These are phyloP conservation scores for Colletotrichum tropicicola DNA, from an alignment of 2,329 filamentous ascomycete species.

Conservation along the genomic window DNA sequence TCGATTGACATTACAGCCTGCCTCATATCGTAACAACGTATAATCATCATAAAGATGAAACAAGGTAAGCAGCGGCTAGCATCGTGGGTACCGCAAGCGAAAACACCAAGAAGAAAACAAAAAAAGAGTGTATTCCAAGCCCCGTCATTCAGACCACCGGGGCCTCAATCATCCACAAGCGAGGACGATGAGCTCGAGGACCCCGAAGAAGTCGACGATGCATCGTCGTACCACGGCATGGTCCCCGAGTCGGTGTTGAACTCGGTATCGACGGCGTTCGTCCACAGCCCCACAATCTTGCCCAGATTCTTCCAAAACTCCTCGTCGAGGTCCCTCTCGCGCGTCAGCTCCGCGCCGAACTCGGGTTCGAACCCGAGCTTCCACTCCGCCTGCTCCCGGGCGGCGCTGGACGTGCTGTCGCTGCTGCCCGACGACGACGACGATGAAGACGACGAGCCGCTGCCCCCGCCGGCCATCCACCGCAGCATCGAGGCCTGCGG, in stretches of 20 bases:
- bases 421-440: neutral
- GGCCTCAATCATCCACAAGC: neutral
- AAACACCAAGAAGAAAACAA: no score
- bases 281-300: slow-evolving; percentile 14
- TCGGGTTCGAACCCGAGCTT: slow-evolving; percentile 5
- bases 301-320: slow-evolving; percentile 6
- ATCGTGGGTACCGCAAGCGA: no score
- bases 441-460: no score
- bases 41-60: no score
- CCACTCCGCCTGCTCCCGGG: neutral
- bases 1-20: no score
- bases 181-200: slow-evolving; percentile 2
- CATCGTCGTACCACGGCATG: slow-evolving; percentile 18
- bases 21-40: no score
- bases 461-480: neutral
- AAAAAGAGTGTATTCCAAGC: no score
- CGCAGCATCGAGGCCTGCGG: neutral
- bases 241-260: slow-evolving; percentile 3
- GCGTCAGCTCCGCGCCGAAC: neutral
- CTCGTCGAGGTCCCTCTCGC: slow-evolving; percentile 13
- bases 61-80: no score
- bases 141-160: no score
- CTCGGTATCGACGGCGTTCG: slow-evolving; percentile 15
- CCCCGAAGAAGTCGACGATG: neutral
- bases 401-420: neutral